phyloP scores from a whole-genome alignment of 805 yeast genomes.

The Blastobotrys chiropterorum region DNA sequence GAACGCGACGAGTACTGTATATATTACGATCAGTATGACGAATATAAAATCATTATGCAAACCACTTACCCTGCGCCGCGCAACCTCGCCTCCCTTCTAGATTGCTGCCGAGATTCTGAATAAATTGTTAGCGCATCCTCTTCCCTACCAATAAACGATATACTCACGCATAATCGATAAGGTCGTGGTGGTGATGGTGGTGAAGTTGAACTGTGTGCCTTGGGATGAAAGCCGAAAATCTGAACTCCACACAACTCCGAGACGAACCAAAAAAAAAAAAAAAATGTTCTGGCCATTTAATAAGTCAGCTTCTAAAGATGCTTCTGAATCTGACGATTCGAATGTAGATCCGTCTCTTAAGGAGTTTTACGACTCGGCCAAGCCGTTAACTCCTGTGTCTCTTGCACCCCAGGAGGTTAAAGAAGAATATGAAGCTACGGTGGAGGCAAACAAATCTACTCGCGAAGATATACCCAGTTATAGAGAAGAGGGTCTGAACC shows the following conservation, averaged over 20 bases:
- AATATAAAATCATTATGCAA: neutral
- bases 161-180: neutral
- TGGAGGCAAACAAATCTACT: neutral
- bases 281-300: neutral
- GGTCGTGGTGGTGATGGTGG: neutral
- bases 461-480: neutral
- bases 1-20: constrained; percentile 12
- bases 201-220: neutral
- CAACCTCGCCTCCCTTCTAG: constrained; percentile 13
- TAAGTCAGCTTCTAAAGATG: too few species aligned
- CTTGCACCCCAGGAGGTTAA: constrained; percentile 14
- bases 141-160: neutral
- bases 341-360: constrained; percentile 14
- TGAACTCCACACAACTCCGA: too few species aligned
- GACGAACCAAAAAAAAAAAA: neutral
- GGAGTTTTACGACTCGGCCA: constrained; percentile 14
- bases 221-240: neutral
- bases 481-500: constrained; percentile 1
- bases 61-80: constrained; percentile 19
- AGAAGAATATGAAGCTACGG: constrained; percentile 3
- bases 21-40: neutral
- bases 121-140: neutral
- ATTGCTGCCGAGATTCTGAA: constrained; percentile 2
- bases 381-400: constrained; percentile 15
- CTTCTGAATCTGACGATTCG: too few species aligned